Percentiles rank a stretch among this genome's conserved stretches.
Conservation (phyloP, 73 alveolate species). For the Paramecium caudatum region DNA sequence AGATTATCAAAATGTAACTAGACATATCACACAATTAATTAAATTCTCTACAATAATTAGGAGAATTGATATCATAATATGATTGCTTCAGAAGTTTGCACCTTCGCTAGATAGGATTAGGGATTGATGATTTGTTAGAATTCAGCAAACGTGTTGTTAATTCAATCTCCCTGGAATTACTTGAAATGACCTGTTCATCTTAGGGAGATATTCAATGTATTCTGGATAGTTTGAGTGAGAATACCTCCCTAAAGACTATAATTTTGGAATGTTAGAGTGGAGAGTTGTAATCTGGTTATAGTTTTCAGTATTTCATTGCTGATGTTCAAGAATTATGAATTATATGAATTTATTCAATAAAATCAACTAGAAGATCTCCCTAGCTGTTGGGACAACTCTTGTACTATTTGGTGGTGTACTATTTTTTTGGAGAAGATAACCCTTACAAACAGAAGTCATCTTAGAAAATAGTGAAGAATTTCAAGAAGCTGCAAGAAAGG, state of each 20-base stretch:
- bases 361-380: not conserved
- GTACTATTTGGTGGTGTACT: not conserved
- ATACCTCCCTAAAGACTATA: slow-evolving; percentile 12
- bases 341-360: not conserved
- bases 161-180: not conserved
- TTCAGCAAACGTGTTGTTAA: not conserved
- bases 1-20: slow-evolving; percentile 4
- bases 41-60: not conserved
- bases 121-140: slow-evolving; percentile 17
- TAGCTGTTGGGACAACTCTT: not conserved
- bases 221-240: not conserved
- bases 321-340: slow-evolving; percentile 14
- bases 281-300: not conserved
- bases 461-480: not conserved
- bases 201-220: not conserved
- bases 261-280: not conserved
- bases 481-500: not conserved
- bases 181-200: not conserved
- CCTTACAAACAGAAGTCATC: not conserved
- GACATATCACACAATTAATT: slow-evolving; percentile 20
- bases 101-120: not conserved
- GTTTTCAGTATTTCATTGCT: slow-evolving; percentile 23
- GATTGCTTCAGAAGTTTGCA: slow-evolving; percentile 59
- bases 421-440: slow-evolving; percentile 18
- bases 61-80: not conserved